Evolutionary conservation across 2,329 filamentous ascomycete species (phyloP).

Genomic region (Waltergamsia citrina): DNA sequence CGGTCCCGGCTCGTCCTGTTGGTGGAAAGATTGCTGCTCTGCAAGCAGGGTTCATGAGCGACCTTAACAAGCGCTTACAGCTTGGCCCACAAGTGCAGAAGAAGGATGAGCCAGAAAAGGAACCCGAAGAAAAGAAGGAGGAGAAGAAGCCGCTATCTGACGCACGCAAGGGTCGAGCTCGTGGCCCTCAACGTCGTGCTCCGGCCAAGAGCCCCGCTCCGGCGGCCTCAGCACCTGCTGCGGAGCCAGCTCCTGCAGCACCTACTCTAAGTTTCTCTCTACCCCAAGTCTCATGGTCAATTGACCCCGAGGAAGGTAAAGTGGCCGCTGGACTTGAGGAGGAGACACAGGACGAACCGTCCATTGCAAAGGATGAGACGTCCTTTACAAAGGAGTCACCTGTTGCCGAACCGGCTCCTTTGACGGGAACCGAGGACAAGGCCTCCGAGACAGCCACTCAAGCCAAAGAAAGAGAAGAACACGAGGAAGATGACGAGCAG

Average conservation of each 20-base stretch:
- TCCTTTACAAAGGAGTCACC: neutral
- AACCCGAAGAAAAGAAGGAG: constrained; percentile 37
- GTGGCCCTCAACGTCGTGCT: constrained; percentile 73
- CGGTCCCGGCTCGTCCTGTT: constrained; percentile 63
- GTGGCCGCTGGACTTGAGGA: constrained; percentile 17
- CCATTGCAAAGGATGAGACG: neutral
- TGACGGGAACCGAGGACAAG: constrained; percentile 5
- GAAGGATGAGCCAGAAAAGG: constrained; percentile 59
- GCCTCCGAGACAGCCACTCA: neutral
- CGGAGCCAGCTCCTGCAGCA: constrained; percentile 15
- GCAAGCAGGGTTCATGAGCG: constrained; percentile 85
- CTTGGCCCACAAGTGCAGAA: constrained; percentile 75
- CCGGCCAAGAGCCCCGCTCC: constrained; percentile 37
- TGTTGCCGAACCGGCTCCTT: neutral
- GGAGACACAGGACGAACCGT: constrained; percentile 3
- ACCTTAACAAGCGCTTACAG: constrained; percentile 82
- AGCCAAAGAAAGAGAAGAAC: neutral
- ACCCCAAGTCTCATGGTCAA: constrained; percentile 39
- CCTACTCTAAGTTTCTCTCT: constrained; percentile 36
- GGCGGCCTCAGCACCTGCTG: constrained; percentile 19
- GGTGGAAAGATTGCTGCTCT: constrained; percentile 85
- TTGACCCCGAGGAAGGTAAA: constrained; percentile 39
- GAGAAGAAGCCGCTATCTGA: constrained; percentile 73
- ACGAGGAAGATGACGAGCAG: neutral
- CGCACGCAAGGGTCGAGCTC: constrained; percentile 81